phyloP scores from a whole-genome alignment of 2,329 filamentous ascomycete species.

The Huntiella decipiens region DNA sequence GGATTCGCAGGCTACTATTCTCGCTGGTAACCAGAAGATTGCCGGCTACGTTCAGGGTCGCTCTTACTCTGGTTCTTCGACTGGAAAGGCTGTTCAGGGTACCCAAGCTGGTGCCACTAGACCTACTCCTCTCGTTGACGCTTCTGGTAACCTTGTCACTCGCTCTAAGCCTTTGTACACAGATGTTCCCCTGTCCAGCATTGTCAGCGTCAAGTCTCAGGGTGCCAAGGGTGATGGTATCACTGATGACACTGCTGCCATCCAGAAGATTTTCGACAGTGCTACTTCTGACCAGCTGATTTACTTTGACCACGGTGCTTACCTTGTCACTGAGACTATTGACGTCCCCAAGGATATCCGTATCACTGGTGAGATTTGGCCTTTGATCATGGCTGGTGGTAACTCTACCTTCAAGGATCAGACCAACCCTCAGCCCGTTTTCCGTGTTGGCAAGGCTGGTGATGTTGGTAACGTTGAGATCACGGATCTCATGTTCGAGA shows the following conservation, averaged over 20 bases:
- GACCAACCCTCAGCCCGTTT: conserved; percentile 60
- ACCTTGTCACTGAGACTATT: conserved; percentile 51
- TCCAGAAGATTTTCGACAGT: conserved; percentile 59
- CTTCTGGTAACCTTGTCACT: conserved; percentile 52
- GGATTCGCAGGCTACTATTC: conserved; percentile 37
- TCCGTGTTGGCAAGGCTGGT: conserved; percentile 62
- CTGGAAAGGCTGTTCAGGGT: conserved; percentile 39
- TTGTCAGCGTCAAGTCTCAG: conserved; percentile 63
- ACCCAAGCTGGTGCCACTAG: conserved; percentile 34
- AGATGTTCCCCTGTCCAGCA: conserved; percentile 42
- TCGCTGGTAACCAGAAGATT: conserved; percentile 52
- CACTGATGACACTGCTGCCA: conserved; percentile 70
- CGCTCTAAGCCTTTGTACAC: conserved; percentile 83
- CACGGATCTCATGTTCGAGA: conserved; percentile 71
- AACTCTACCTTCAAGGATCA: conserved; percentile 50
- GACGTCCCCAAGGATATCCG: conserved; percentile 60
- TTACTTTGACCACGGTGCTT: conserved; percentile 59
- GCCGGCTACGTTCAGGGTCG: conserved; percentile 64
- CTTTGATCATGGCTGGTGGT: conserved; percentile 70
- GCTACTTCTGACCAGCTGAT: conserved; percentile 45
- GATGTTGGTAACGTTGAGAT: conserved; percentile 72
- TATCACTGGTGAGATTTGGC: conserved; percentile 84
- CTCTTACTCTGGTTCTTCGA: conserved; percentile 35
- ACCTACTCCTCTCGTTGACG: conserved; percentile 45
- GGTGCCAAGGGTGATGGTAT: conserved; percentile 77